Conservation (phyloP, 306 rosid species). For the Corylus heterophylla region DNA sequence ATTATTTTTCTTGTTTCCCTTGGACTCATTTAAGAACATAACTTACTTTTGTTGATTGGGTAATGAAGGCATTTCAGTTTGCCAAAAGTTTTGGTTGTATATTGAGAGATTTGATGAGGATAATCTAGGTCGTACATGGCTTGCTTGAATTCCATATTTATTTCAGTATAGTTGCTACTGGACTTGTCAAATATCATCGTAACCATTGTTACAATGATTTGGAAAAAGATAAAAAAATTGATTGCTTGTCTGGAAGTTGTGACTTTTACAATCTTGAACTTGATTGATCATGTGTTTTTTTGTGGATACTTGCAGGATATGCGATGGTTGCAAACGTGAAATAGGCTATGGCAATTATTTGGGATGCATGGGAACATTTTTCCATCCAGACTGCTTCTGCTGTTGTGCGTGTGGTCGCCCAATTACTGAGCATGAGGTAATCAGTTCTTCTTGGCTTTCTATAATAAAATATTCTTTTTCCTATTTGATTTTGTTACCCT, state of each 20-base stretch:
- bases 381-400: constrained; percentile 80
- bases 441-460: constrained; percentile 22
- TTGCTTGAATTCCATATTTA: constrained; percentile 24
- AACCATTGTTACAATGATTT: background rate
- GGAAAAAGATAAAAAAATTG: background rate
- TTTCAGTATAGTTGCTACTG: constrained; percentile 26
- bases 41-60: background rate
- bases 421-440: constrained; percentile 86
- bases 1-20: background rate
- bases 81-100: constrained; percentile 11
- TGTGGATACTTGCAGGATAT: constrained; percentile 47
- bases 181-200: constrained; percentile 20
- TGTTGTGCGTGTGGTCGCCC: constrained; percentile 75
- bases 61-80: background rate
- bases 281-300: constrained; percentile 14
- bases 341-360: constrained; percentile 68
- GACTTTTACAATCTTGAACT: constrained; percentile 1
- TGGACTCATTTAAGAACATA: background rate
- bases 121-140: constrained; percentile 5
- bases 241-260: background rate
- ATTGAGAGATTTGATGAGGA: background rate
- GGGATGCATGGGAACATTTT: constrained; percentile 70
- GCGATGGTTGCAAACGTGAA: constrained; percentile 72
- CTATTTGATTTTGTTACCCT: background rate
- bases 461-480: constrained; percentile 1